phyloP scores from a whole-genome alignment of 352 stramenopile genomes.

The Discostella stelligera region DNA sequence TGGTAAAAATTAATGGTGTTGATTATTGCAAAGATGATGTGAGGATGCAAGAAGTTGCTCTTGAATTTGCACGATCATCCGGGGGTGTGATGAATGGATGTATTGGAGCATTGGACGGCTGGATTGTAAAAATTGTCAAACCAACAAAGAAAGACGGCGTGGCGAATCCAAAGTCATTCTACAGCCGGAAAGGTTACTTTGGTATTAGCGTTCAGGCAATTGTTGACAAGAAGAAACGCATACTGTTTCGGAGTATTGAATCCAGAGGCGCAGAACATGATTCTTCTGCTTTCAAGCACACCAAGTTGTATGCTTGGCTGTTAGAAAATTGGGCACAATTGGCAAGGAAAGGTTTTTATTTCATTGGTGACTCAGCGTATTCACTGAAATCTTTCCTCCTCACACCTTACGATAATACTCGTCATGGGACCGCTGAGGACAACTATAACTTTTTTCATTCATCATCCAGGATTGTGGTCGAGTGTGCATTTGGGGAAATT shows the following conservation, averaged over 20 bases:
- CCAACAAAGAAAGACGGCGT: conserved; percentile 8
- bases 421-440: conserved; percentile 34
- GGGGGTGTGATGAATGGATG: too few species aligned
- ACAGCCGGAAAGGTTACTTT: conserved; percentile 33
- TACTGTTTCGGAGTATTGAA: conserved; percentile 20
- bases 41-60: conserved; percentile 18
- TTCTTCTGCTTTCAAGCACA: conserved; percentile 40
- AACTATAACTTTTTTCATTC: conserved; percentile 50
- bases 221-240: conserved; percentile 20
- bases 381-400: conserved; percentile 7
- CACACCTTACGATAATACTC: conserved; percentile 28
- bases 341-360: conserved; percentile 20
- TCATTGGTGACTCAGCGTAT: conserved; percentile 39
- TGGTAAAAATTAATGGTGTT: conserved; percentile 29
- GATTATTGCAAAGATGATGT: conserved; percentile 13
- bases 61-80: conserved; percentile 4
- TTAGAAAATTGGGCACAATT: conserved; percentile 19
- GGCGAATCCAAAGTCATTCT: conserved; percentile 19
- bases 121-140: conserved; percentile 13
- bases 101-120: too few species aligned
- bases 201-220: conserved; percentile 24
- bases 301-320: conserved; percentile 11
- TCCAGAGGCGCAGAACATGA: conserved; percentile 30
- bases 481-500: conserved; percentile 41
- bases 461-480: conserved; percentile 17